Evolutionary conservation across 179 eudicot species (phyloP).

Genomic region (Camellia oleifera): DNA sequence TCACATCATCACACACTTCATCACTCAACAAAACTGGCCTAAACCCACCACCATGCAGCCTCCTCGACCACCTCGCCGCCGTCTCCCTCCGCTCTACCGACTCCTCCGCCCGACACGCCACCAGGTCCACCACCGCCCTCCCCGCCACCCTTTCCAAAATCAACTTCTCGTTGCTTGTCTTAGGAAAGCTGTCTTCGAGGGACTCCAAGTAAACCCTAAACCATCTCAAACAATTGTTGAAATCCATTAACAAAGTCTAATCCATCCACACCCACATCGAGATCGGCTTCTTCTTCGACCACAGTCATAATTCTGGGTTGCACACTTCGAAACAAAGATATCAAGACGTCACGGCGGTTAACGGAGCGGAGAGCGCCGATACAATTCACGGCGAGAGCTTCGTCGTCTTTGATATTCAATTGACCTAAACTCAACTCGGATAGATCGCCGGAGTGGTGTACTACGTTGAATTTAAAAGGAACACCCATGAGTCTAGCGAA

Average conservation of each 20-base stretch:
- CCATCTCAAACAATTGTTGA: slow-evolving; percentile 46
- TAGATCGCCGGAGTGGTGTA: slow-evolving; percentile 43
- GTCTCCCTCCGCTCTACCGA: slow-evolving; percentile 79
- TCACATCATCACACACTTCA: slow-evolving; percentile 84
- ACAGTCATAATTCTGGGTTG: slow-evolving; percentile 40
- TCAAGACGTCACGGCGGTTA: slow-evolving; percentile 24
- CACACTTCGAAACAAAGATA: slow-evolving; percentile 36
- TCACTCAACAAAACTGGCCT: slow-evolving; percentile 55
- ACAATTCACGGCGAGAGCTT: slow-evolving; percentile 48
- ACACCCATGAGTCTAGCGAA: slow-evolving; percentile 62
- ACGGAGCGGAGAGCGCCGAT: slow-evolving; percentile 40
- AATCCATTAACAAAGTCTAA: slow-evolving; percentile 44
- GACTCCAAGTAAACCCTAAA: slow-evolving; percentile 48
- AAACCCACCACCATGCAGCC: slow-evolving; percentile 55
- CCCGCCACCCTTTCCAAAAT: slow-evolving; percentile 54
- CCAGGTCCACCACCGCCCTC: slow-evolving; percentile 57
- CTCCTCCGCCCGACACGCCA: slow-evolving; percentile 59
- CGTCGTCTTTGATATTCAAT: slow-evolving; percentile 38
- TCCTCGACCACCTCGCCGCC: slow-evolving; percentile 55
- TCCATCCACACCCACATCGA: slow-evolving; percentile 40
- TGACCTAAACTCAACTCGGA: slow-evolving; percentile 32
- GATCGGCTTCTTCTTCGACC: slow-evolving; percentile 56
- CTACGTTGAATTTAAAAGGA: slow-evolving; percentile 39
- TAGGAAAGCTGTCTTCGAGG: slow-evolving; percentile 42
- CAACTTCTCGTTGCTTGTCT: slow-evolving; percentile 46